Conservation (phyloP, 2,329 filamentous ascomycete species). For the Scytalidium sp. region DNA sequence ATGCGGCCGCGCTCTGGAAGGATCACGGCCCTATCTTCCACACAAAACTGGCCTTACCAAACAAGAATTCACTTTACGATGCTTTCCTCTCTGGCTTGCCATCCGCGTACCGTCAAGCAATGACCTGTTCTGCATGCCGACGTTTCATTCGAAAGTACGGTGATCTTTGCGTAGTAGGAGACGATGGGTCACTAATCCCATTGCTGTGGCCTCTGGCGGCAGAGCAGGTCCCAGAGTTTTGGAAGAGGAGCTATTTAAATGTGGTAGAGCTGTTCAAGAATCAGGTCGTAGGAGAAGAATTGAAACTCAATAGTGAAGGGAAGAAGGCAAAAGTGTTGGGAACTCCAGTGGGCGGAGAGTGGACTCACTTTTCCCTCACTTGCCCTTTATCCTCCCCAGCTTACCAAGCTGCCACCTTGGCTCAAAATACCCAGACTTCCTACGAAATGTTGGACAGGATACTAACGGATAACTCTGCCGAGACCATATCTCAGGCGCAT, state of each 20-base stretch:
- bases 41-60: neutral
- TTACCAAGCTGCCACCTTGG: neutral
- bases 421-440: neutral
- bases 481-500: neutral
- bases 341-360: neutral
- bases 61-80: neutral
- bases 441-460: neutral
- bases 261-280: neutral
- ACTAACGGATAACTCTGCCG: neutral
- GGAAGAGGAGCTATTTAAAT: neutral
- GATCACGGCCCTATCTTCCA: neutral
- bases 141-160: constrained; percentile 5
- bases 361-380: neutral
- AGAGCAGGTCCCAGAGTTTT: neutral
- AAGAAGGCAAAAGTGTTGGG: neutral
- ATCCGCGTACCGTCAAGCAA: neutral
- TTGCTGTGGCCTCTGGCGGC: neutral
- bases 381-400: neutral
- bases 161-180: constrained; percentile 3
- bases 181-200: neutral
- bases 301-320: neutral
- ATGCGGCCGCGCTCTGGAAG: neutral
- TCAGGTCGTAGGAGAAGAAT: neutral
- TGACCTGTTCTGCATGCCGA: constrained; percentile 2
- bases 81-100: neutral